phyloP scores from a whole-genome alignment of 257 asterid genomes.

The Eucommia ulmoides region DNA sequence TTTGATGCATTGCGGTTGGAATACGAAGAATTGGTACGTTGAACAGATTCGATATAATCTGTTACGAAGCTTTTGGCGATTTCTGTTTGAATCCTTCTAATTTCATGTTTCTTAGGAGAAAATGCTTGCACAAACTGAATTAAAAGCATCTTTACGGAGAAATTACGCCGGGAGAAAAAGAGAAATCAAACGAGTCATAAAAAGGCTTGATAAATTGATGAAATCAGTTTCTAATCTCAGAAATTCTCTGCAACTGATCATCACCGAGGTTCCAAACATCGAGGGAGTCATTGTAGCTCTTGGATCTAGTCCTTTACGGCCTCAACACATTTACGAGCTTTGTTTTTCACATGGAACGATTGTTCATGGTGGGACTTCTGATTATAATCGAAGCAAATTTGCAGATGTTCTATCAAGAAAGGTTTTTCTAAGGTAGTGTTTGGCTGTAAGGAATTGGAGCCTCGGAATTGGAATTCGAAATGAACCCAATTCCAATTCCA shows the following conservation, averaged over 20 bases:
- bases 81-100: no score
- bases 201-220: constrained; percentile 71
- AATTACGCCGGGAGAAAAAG: constrained; percentile 61
- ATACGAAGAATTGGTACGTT: constrained; percentile 44
- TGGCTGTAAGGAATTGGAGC: no score
- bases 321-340: constrained; percentile 67
- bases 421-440: constrained; percentile 40
- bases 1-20: constrained; percentile 57
- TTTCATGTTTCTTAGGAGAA: constrained; percentile 41
- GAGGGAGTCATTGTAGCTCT: constrained; percentile 53
- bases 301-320: constrained; percentile 88
- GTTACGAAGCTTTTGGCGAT: no score
- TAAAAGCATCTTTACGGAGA: constrained; percentile 39
- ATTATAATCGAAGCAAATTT: constrained; percentile 39
- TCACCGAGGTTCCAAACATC: constrained; percentile 41
- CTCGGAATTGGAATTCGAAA: no score
- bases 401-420: constrained; percentile 65
- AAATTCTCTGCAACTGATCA: constrained; percentile 52
- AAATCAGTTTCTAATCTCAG: constrained; percentile 37
- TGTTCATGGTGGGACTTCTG: constrained; percentile 19
- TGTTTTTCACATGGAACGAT: constrained; percentile 32
- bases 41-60: constrained; percentile 5
- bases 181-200: constrained; percentile 74
- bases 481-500: no score
- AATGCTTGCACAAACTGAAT: constrained; percentile 42